These are phyloP conservation scores for Zygoascus hellenicus DNA, from an alignment of 1,139 yeast species.

Conservation along the genomic window DNA sequence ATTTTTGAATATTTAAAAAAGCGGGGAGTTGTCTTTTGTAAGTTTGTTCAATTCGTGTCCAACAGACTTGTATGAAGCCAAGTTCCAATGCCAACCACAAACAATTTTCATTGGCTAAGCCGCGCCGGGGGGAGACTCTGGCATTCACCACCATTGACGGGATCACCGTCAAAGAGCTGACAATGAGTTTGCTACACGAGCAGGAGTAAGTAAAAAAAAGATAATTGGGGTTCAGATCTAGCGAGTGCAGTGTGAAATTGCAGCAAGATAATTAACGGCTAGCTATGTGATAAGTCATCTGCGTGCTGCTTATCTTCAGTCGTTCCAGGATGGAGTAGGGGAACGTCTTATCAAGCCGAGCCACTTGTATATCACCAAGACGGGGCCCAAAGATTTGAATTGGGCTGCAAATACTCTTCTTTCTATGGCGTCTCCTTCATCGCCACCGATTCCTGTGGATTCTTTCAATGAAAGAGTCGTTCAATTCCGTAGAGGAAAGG, in stretches of 20 bases:
- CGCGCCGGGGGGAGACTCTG: too few species aligned
- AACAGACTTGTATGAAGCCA: too few species aligned
- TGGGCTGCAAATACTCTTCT: conserved; percentile 27
- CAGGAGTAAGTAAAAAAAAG: conserved; percentile 22
- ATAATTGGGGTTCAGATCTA: background rate
- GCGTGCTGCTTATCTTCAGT: conserved; percentile 31
- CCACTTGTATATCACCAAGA: conserved; percentile 28
- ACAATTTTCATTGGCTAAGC: too few species aligned
- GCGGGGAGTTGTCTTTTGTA: conserved; percentile 73
- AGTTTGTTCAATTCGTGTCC: conserved; percentile 31
- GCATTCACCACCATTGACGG: background rate
- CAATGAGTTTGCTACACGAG: conserved; percentile 29
- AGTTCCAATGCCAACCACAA: too few species aligned
- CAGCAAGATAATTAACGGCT: background rate
- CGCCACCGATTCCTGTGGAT: conserved; percentile 29
- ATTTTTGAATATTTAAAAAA: conserved; percentile 39
- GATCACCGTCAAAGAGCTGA: too few species aligned
- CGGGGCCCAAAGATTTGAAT: conserved; percentile 24
- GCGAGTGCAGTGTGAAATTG: background rate
- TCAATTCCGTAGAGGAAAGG: conserved; percentile 9
- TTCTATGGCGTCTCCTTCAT: conserved; percentile 25
- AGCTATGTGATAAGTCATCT: conserved; percentile 31
- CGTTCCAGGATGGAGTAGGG: conserved; percentile 33
- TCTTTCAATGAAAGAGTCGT: conserved; percentile 10
- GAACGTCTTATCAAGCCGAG: conserved; percentile 30